These are phyloP conservation scores for Drosera spatulata DNA, from an alignment of 179 eudicot species.

Conservation along the genomic window DNA sequence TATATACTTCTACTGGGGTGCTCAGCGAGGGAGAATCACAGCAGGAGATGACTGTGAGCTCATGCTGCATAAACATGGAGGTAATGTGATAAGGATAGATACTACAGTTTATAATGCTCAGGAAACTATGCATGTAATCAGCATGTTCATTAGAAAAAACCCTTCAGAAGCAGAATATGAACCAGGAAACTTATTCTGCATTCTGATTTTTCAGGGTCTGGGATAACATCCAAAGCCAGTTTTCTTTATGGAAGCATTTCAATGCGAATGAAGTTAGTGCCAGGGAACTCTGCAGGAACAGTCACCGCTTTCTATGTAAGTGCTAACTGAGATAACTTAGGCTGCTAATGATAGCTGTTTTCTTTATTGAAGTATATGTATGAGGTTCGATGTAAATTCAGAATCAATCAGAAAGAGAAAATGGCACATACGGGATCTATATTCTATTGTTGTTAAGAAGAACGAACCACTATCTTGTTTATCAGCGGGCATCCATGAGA, in stretches of 20 bases:
- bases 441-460: no score
- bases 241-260: slow-evolving; percentile 39
- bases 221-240: slow-evolving; percentile 18
- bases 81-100: background rate
- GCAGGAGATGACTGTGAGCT: slow-evolving; percentile 5
- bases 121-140: background rate
- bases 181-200: background rate
- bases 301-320: slow-evolving; percentile 43
- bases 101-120: background rate
- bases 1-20: slow-evolving; percentile 8
- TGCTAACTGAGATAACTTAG: background rate
- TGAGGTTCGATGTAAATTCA: background rate
- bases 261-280: slow-evolving; percentile 34
- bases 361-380: background rate
- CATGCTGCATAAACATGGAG: slow-evolving; percentile 3
- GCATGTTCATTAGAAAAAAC: background rate
- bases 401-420: no score
- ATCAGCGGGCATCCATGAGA: no score
- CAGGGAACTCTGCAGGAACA: slow-evolving; percentile 41
- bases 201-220: slow-evolving; percentile 22
- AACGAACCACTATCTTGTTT: no score
- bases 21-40: slow-evolving; percentile 2
- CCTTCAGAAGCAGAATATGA: background rate
- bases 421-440: no score
- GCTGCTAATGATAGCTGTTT: no score